These are phyloP conservation scores for Chlamydomonas sp. DNA, from an alignment of 139 green algal genomes.

Conservation along the genomic window DNA sequence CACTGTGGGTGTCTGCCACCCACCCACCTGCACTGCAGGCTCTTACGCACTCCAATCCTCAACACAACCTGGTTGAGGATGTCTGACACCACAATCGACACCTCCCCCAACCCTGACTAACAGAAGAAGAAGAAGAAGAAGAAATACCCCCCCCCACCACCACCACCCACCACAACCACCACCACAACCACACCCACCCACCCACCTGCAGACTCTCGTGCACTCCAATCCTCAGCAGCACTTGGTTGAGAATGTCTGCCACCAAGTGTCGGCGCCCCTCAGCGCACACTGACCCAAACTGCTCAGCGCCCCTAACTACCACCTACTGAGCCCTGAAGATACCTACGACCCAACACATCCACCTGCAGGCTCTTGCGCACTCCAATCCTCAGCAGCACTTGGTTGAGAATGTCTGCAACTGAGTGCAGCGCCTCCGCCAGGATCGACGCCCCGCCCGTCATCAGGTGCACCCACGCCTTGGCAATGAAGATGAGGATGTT, in stretches of 20 bases:
- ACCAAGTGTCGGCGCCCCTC: background rate
- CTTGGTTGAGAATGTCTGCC: slow-evolving; percentile 20
- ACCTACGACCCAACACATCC: background rate
- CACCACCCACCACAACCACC: no score
- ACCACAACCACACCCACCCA: no score
- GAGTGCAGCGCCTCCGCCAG: slow-evolving; percentile 85
- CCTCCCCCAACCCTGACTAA: background rate
- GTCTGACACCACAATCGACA: background rate
- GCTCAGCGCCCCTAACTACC: slow-evolving; percentile 16
- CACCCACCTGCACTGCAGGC: no score
- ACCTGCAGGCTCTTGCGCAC: background rate
- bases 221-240: slow-evolving; percentile 70
- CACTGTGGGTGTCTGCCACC: no score
- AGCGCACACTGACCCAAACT: slow-evolving; percentile 2
- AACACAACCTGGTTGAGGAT: slow-evolving; percentile 51
- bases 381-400: slow-evolving; percentile 33
- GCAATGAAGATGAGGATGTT: slow-evolving; percentile 57
- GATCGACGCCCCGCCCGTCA: slow-evolving; percentile 62
- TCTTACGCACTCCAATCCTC: slow-evolving; percentile 63
- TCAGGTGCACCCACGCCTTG: slow-evolving; percentile 50
- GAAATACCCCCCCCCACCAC: slow-evolving; percentile 11
- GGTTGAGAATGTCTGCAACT: slow-evolving; percentile 79
- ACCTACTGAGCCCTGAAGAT: no score
- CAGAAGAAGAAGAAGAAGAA: no score
- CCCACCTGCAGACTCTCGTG: slow-evolving; percentile 25